Evolutionary conservation across 2,329 filamentous ascomycete genomes (phyloP).

Genomic region (Shiraia bambusicola): DNA sequence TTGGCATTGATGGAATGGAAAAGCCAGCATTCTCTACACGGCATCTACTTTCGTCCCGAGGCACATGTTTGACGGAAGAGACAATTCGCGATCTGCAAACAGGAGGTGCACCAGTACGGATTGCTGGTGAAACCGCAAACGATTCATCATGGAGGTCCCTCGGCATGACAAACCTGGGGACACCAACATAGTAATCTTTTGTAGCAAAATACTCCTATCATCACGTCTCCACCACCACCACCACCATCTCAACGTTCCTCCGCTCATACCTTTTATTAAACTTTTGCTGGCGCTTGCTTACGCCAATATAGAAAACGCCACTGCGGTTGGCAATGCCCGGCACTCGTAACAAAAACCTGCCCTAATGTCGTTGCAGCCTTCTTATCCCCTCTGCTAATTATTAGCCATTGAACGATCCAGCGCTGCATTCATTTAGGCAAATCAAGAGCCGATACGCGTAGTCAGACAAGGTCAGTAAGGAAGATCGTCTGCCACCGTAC

Average conservation of each 20-base stretch:
- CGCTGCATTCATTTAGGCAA: conserved; percentile 21
- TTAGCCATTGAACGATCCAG: conserved; percentile 1
- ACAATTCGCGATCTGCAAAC: too few species aligned
- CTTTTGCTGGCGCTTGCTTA: not conserved
- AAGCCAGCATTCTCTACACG: not conserved
- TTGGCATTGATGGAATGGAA: not conserved
- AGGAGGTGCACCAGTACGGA: not conserved
- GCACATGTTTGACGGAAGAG: not conserved
- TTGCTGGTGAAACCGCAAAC: conserved; percentile 5
- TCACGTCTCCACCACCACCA: conserved; percentile 1
- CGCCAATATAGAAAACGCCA: not conserved
- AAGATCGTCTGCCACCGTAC: not conserved
- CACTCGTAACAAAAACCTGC: not conserved
- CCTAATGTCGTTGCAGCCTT: not conserved
- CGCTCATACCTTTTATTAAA: conserved; percentile 1
- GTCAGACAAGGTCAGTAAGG: not conserved
- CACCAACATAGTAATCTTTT: conserved; percentile 1
- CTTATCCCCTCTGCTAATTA: not conserved
- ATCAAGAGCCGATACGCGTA: conserved; percentile 12
- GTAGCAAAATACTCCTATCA: conserved; percentile 8
- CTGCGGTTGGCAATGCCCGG: not conserved
- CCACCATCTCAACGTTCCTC: not conserved
- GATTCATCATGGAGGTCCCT: conserved; percentile 1
- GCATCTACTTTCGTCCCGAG: conserved; percentile 9
- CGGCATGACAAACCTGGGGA: not conserved